Percentiles rank a stretch among this genome's conserved stretches.
Conservation (phyloP, 306 rosid species). For the Cucurbita moschata region DNA sequence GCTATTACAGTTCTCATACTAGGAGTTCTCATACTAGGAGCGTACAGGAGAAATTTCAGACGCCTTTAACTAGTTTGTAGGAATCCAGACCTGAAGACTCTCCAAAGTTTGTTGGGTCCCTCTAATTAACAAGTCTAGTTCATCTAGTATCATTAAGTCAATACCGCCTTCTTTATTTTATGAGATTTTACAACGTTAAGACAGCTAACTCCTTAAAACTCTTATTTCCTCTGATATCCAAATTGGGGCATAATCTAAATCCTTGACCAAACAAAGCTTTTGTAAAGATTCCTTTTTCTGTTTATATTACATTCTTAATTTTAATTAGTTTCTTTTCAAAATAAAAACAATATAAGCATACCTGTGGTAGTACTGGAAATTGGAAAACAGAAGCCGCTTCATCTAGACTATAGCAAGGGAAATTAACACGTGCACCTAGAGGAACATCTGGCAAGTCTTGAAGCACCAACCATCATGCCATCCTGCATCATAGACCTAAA, state of each 20-base stretch:
- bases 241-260: background rate
- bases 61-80: background rate
- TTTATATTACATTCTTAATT: no score
- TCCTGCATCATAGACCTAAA: conserved; percentile 59
- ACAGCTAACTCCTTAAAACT: background rate
- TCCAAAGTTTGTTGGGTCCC: background rate
- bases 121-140: background rate
- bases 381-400: conserved; percentile 80
- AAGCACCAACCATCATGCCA: conserved; percentile 97
- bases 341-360: conserved; percentile 10
- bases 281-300: no score
- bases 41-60: background rate
- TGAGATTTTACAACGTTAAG: background rate
- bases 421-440: conserved; percentile 49
- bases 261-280: background rate
- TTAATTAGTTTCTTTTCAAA: no score
- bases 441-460: conserved; percentile 90
- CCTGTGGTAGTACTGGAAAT: conserved; percentile 55
- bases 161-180: background rate
- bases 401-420: conserved; percentile 69
- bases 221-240: background rate
- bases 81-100: background rate
- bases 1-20: background rate
- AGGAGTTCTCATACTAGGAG: background rate
- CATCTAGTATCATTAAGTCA: background rate